phyloP scores from a whole-genome alignment of 1,284 basidiomycete genomes.

The Uromyces viciae-fabae region DNA sequence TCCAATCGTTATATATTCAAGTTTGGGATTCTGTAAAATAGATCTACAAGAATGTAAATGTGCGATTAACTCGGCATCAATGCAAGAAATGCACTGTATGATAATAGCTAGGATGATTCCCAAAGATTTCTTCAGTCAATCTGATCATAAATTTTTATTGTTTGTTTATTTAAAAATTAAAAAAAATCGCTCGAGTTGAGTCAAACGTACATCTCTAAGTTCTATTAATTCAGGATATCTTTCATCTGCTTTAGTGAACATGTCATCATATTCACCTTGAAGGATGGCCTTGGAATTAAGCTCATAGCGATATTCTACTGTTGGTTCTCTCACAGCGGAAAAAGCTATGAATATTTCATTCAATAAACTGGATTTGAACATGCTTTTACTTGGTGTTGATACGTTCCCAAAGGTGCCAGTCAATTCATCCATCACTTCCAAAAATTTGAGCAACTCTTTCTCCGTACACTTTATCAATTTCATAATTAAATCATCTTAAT shows the following conservation, averaged over 20 bases:
- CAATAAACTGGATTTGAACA: slow-evolving; percentile 46
- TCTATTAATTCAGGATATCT: slow-evolving; percentile 25
- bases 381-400: background rate
- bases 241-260: slow-evolving; percentile 31
- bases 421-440: slow-evolving; percentile 50
- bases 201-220: slow-evolving; percentile 32
- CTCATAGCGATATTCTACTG: slow-evolving; percentile 45
- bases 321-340: slow-evolving; percentile 19
- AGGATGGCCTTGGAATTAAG: slow-evolving; percentile 48
- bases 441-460: slow-evolving; percentile 33
- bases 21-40: slow-evolving; percentile 49
- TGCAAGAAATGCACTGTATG: slow-evolving; percentile 36
- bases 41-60: slow-evolving; percentile 51
- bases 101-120: no score
- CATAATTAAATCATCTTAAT: background rate
- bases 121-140: no score
- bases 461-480: background rate
- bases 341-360: slow-evolving; percentile 48
- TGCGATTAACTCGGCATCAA: slow-evolving; percentile 49
- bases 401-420: slow-evolving; percentile 46
- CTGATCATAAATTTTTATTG: background rate
- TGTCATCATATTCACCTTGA: slow-evolving; percentile 13
- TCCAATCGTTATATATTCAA: slow-evolving; percentile 51
- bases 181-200: no score
- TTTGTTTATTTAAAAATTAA: no score